Conservation (phyloP, 257 asterid genomes). For the Mentha longifolia region DNA sequence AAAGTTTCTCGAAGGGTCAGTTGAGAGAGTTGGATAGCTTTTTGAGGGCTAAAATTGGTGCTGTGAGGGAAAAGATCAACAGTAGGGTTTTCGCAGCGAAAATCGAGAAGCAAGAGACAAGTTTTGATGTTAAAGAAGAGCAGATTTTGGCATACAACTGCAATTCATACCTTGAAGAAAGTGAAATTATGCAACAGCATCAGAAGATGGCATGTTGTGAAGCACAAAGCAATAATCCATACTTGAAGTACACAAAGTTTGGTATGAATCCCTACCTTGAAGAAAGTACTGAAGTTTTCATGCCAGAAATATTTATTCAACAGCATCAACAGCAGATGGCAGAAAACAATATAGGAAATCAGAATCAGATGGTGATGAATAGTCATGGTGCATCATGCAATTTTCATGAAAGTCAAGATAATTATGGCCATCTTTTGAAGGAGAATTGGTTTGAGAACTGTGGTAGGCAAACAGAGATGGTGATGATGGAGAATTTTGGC, state of each 20-base stretch:
- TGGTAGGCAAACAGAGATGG: not conserved
- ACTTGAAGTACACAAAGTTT: not conserved
- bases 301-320: not conserved
- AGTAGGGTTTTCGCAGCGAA: not conserved
- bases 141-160: not conserved
- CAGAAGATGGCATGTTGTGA: not conserved
- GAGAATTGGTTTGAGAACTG: not conserved
- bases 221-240: not conserved
- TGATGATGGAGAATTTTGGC: not conserved
- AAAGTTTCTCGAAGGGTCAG: conserved; percentile 9
- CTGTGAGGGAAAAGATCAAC: conserved; percentile 21
- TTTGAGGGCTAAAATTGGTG: not conserved
- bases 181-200: too few relatives aligned
- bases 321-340: not conserved
- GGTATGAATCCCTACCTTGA: not conserved
- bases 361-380: not conserved
- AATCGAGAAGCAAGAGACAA: not conserved
- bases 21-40: not conserved
- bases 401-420: not conserved
- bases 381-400: not conserved
- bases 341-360: not conserved
- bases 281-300: not conserved
- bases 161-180: too few relatives aligned
- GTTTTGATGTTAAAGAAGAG: not conserved
- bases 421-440: not conserved